Percentiles rank a stretch among this genome's conserved stretches.
These are phyloP conservation scores for Gillenia trifoliata DNA, from an alignment of 306 rosid species.

Conservation along the genomic window DNA sequence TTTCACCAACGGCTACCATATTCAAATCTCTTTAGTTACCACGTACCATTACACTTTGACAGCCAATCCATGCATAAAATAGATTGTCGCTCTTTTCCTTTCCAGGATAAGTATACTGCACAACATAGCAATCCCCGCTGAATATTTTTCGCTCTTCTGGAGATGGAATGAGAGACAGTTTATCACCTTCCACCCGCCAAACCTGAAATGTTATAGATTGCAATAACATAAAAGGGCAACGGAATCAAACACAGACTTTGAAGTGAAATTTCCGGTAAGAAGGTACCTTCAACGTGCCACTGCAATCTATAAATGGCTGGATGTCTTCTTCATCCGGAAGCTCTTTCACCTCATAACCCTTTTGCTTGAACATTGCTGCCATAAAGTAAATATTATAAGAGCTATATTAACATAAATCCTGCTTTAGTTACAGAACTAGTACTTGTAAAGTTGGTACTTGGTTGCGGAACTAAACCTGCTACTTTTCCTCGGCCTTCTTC, in stretches of 20 bases:
- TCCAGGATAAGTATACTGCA: constrained; percentile 65
- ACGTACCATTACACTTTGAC: constrained; percentile 52
- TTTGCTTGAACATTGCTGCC: constrained; percentile 97
- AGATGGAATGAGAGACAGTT: constrained; percentile 46
- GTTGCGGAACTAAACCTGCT: constrained; percentile 62
- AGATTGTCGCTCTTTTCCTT: constrained; percentile 71
- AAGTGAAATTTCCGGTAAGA: constrained; percentile 14
- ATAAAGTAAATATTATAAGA: constrained; percentile 16
- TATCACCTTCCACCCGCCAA: constrained; percentile 82
- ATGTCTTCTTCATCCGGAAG: constrained; percentile 70
- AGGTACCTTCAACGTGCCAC: constrained; percentile 73
- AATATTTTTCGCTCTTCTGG: constrained; percentile 58
- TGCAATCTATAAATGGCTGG: constrained; percentile 54
- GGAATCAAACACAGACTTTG: not conserved
- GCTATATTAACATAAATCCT: constrained; percentile 3
- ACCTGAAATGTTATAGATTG: constrained; percentile 45
- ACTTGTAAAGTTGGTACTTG: constrained; percentile 12
- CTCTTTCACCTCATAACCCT: constrained; percentile 89
- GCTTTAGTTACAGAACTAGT: not conserved
- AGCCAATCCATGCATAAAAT: constrained; percentile 80
- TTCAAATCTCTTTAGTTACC: constrained; percentile 1
- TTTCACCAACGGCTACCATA: not conserved
- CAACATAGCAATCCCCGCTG: constrained; percentile 84
- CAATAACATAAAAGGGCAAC: constrained; percentile 19
- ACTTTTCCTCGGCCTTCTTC: constrained; percentile 98